Conservation (phyloP, 768 basidiomycete genomes). For the Candolleomyces eurysporus region DNA sequence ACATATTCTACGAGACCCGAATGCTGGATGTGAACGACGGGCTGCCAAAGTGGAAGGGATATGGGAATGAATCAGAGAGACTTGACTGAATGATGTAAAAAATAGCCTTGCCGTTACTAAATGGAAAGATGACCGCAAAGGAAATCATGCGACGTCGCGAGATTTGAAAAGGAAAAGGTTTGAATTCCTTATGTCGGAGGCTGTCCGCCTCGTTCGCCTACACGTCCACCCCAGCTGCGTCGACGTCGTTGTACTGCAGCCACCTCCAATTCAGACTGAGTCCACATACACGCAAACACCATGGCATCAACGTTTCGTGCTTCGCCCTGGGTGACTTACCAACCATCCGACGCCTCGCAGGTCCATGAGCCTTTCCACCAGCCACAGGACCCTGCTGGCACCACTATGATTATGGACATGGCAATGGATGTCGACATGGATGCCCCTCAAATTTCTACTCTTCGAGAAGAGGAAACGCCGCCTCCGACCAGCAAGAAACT, state of each 20-base stretch:
- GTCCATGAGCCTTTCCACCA: slow-evolving; percentile 12
- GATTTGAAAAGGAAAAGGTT: no score
- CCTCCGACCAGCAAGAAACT: slow-evolving; percentile 6
- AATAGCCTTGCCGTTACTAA: not conserved
- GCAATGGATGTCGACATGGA: slow-evolving; percentile 60
- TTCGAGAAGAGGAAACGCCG: slow-evolving; percentile 69
- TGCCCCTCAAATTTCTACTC: slow-evolving; percentile 78
- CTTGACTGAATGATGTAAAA: slow-evolving; percentile 13
- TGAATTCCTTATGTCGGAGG: no score
- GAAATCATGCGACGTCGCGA: not conserved
- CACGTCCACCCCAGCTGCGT: not conserved
- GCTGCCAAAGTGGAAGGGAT: slow-evolving; percentile 67
- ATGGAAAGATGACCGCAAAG: slow-evolving; percentile 4
- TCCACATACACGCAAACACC: slow-evolving; percentile 36
- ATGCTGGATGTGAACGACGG: slow-evolving; percentile 55
- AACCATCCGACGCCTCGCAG: slow-evolving; percentile 32
- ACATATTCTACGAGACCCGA: slow-evolving; percentile 66
- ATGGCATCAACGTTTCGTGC: slow-evolving; percentile 54
- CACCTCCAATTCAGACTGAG: not conserved
- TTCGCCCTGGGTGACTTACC: slow-evolving; percentile 62
- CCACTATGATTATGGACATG: slow-evolving; percentile 26
- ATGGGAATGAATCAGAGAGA: slow-evolving; percentile 45
- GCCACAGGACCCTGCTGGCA: slow-evolving; percentile 20
- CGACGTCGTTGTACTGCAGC: not conserved
- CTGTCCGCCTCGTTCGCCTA: not conserved